Conservation (phyloP, 495 filamentous ascomycete species). For the Entonaema liquescens region DNA sequence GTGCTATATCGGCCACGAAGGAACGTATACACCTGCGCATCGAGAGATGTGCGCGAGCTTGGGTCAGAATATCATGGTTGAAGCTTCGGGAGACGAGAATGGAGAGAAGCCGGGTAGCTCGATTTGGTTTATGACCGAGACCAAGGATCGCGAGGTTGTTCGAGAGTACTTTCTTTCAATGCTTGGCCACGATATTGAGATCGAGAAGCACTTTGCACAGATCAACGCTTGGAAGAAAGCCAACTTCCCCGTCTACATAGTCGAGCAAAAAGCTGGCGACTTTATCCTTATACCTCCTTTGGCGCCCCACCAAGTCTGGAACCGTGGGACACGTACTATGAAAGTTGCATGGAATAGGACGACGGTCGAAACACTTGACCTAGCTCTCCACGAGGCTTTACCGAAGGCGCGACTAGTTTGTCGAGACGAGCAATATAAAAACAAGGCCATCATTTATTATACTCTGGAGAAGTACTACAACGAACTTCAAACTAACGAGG, state of each 20-base stretch:
- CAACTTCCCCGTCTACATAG: conserved; percentile 89
- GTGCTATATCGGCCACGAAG: conserved; percentile 98
- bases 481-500: conserved; percentile 64
- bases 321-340: conserved; percentile 91
- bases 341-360: conserved; percentile 99
- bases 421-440: conserved; percentile 99
- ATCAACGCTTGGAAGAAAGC: conserved; percentile 92
- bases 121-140: conserved; percentile 98
- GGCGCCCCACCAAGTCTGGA: conserved; percentile 99
- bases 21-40: conserved; percentile 95
- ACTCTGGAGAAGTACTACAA: conserved; percentile 79
- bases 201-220: conserved; percentile 95
- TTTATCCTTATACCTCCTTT: conserved; percentile 95
- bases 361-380: conserved; percentile 85
- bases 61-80: conserved; percentile 98
- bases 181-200: conserved; percentile 93
- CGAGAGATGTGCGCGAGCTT: conserved; percentile 97
- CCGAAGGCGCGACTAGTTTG: conserved; percentile 90
- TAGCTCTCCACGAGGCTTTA: conserved; percentile 85
- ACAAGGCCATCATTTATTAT: conserved; percentile 92
- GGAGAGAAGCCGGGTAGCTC: conserved; percentile 83
- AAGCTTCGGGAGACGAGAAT: conserved; percentile 77
- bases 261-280: conserved; percentile 92
- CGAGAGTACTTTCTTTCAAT: conserved; percentile 91
- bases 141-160: conserved; percentile 84